These are phyloP conservation scores for Datura wrightii DNA, from an alignment of 257 asterid species.

Conservation along the genomic window DNA sequence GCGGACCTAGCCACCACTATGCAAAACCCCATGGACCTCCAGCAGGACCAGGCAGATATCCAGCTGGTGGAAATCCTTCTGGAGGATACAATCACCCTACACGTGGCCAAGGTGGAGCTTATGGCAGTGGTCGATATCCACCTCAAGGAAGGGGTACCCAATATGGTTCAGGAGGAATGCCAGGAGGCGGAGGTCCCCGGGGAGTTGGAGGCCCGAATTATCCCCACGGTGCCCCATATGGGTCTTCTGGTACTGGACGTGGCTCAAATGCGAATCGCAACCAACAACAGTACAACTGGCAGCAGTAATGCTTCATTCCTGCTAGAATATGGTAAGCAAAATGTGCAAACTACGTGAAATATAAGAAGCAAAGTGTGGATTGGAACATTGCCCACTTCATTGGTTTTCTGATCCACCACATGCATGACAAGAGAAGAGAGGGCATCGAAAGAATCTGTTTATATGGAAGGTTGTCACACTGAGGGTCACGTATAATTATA, in stretches of 20 bases:
- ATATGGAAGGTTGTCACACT: neutral
- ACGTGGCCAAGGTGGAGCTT: conserved; percentile 81
- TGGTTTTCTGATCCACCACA: conserved; percentile 10
- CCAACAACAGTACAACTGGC: conserved; percentile 92
- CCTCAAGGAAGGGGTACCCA: conserved; percentile 84
- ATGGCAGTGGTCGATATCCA: conserved; percentile 73
- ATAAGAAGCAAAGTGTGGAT: neutral
- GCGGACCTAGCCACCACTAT: conserved; percentile 68
- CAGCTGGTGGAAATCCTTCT: conserved; percentile 72
- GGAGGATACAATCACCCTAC: conserved; percentile 74
- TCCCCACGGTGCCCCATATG: conserved; percentile 73
- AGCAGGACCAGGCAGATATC: conserved; percentile 78
- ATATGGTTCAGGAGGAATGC: conserved; percentile 61
- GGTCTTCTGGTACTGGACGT: conserved; percentile 77
- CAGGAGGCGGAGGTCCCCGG: conserved; percentile 69
- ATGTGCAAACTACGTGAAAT: conserved; percentile 12
- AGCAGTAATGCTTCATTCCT: conserved; percentile 55
- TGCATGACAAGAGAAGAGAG: conserved; percentile 1
- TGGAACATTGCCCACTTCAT: neutral
- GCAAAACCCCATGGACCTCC: conserved; percentile 87
- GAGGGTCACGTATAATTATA: neutral
- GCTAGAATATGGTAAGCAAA: neutral
- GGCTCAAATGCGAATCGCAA: conserved; percentile 80
- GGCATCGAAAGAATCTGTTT: neutral
- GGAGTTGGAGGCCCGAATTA: conserved; percentile 77